These are phyloP conservation scores for Syncephalastrum sp. DNA, from an alignment of 371 early-diverging fungal species.

Conservation along the genomic window DNA sequence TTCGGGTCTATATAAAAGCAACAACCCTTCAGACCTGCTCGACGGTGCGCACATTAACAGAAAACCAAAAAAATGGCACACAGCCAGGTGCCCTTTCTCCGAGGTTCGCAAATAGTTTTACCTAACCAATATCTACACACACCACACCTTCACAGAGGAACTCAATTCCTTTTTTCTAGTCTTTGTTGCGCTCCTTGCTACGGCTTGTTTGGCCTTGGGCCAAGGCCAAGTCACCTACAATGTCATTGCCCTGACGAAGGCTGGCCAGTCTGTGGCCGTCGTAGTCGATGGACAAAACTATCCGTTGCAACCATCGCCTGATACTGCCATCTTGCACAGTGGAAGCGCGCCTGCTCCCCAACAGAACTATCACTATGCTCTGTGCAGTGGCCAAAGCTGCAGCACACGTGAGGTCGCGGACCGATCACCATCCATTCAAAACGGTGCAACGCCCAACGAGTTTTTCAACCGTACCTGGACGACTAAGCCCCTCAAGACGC, in stretches of 20 bases:
- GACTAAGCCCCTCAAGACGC: constrained; percentile 10
- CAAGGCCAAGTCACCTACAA: constrained; percentile 2
- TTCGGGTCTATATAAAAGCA: too few species aligned
- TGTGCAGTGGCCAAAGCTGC: background rate
- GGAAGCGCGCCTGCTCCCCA: constrained; percentile 8
- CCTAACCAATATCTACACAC: too few species aligned
- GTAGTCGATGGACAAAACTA: constrained; percentile 6
- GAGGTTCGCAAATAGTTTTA: too few species aligned
- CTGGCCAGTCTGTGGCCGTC: constrained; percentile 5
- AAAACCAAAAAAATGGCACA: too few species aligned
- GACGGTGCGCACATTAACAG: too few species aligned
- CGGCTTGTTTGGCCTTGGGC: background rate
- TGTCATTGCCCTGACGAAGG: constrained; percentile 1
- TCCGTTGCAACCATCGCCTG: constrained; percentile 6
- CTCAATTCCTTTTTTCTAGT: too few species aligned
- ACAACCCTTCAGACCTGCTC: too few species aligned
- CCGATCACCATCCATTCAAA: constrained; percentile 4
- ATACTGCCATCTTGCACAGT: constrained; percentile 4
- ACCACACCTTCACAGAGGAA: too few species aligned
- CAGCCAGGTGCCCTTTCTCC: too few species aligned
- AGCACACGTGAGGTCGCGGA: background rate
- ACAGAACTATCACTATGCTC: constrained; percentile 7
- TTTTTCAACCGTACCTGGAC: constrained; percentile 19
- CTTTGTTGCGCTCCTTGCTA: too few species aligned
- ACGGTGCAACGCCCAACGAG: constrained; percentile 10